phyloP scores from a whole-genome alignment of 345 rosid species.

The Syzygium grande region DNA sequence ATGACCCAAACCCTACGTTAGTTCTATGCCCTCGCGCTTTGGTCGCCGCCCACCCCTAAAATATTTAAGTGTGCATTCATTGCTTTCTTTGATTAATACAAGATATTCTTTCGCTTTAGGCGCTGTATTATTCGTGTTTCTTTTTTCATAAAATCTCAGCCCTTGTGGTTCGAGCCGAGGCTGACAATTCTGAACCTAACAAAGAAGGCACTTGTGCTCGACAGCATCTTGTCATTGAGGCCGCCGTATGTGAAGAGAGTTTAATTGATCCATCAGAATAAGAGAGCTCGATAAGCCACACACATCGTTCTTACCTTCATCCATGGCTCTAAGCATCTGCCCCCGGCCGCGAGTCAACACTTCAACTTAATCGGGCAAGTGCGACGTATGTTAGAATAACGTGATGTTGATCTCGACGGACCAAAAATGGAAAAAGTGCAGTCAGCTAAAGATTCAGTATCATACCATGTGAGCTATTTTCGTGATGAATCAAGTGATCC shows the following conservation, averaged over 20 bases:
- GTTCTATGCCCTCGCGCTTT: neutral
- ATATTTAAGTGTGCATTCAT: neutral
- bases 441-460: neutral
- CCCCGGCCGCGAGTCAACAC: neutral
- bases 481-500: too few relatives aligned
- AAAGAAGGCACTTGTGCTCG: neutral
- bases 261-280: neutral
- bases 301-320: neutral
- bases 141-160: neutral
- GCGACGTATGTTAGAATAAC: neutral
- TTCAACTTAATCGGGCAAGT: neutral
- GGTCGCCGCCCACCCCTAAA: neutral
- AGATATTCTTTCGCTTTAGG: neutral
- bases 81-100: neutral
- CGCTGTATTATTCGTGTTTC: neutral
- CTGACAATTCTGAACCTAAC: neutral
- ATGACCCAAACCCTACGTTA: neutral
- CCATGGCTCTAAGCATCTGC: neutral
- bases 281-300: neutral
- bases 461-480: neutral
- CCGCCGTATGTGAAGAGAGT: neutral
- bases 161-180: neutral
- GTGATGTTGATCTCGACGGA: too few relatives aligned
- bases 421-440: neutral
- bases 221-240: neutral